Conservation (phyloP, 2,329 filamentous ascomycete species). For the Pseudocercospora vitis region DNA sequence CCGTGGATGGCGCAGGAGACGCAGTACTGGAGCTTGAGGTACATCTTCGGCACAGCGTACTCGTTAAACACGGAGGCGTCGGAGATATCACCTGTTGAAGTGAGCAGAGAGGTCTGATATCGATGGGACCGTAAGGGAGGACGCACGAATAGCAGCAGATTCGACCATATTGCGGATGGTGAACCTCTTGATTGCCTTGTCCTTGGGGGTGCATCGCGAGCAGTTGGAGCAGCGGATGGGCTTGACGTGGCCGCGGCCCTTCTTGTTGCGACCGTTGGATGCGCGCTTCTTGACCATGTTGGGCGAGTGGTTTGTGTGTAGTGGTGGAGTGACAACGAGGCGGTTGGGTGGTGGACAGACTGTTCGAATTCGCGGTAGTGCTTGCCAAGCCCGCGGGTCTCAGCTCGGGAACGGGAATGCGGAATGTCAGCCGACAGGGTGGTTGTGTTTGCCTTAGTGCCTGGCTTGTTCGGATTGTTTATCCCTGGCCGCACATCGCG, state of each 20-base stretch:
- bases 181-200: conserved; percentile 99
- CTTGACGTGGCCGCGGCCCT: conserved; percentile 98
- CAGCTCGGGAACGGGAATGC: no score
- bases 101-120: no score
- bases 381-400: not conserved
- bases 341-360: not conserved
- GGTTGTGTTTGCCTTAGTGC: not conserved
- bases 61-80: conserved; percentile 99
- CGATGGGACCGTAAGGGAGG: no score
- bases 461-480: not conserved
- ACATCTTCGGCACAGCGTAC: conserved; percentile 99
- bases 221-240: conserved; percentile 92
- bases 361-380: not conserved
- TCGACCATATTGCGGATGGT: conserved; percentile 99
- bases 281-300: conserved; percentile 76
- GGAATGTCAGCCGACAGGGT: no score
- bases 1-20: conserved; percentile 99
- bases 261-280: conserved; percentile 97
- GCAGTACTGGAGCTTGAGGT: conserved; percentile 99
- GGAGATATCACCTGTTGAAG: conserved; percentile 99
- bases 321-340: conserved; percentile 4
- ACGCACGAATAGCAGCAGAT: conserved; percentile 98
- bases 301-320: conserved; percentile 47
- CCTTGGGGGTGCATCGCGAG: conserved; percentile 86
- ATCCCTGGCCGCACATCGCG: not conserved